Evolutionary conservation across 2,329 filamentous ascomycete species (phyloP).

Genomic region (Juglanconis juglandina): DNA sequence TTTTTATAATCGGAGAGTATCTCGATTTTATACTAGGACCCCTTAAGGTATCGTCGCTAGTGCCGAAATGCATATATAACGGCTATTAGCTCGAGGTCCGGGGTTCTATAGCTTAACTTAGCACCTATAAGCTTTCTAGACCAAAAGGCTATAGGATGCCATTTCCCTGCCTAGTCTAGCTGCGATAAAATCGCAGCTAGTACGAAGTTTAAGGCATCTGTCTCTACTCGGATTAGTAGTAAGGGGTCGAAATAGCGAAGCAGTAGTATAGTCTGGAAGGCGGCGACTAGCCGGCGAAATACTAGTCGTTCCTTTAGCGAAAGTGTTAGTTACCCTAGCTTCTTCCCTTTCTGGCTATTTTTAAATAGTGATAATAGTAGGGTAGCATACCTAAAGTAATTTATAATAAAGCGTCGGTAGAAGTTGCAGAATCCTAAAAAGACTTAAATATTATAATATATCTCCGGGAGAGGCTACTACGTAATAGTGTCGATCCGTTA

Average conservation of each 20-base stretch:
- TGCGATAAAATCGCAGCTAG: background rate
- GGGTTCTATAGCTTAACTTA: constrained; percentile 20
- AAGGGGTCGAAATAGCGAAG: background rate
- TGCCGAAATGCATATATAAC: constrained; percentile 17
- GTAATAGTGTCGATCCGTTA: background rate
- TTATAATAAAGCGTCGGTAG: constrained; percentile 9
- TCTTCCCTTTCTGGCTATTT: background rate
- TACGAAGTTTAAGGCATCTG: background rate
- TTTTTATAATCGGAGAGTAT: no score
- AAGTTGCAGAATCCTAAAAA: constrained; percentile 23
- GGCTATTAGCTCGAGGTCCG: constrained; percentile 21
- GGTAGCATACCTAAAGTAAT: background rate
- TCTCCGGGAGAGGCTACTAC: background rate
- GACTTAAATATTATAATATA: constrained; percentile 14
- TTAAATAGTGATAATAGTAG: background rate
- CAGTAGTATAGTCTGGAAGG: background rate
- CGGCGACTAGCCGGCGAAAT: background rate
- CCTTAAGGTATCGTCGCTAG: constrained; percentile 20
- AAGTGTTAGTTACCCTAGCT: background rate
- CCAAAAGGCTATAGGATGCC: constrained; percentile 15
- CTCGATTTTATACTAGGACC: constrained; percentile 15
- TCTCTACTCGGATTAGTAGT: background rate
- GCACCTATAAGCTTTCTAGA: constrained; percentile 15
- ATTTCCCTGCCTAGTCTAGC: background rate
- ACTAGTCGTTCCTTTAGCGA: background rate